These are phyloP conservation scores for Phytophthora hibernalis DNA, from an alignment of 352 stramenopile genomes.

Conservation along the genomic window DNA sequence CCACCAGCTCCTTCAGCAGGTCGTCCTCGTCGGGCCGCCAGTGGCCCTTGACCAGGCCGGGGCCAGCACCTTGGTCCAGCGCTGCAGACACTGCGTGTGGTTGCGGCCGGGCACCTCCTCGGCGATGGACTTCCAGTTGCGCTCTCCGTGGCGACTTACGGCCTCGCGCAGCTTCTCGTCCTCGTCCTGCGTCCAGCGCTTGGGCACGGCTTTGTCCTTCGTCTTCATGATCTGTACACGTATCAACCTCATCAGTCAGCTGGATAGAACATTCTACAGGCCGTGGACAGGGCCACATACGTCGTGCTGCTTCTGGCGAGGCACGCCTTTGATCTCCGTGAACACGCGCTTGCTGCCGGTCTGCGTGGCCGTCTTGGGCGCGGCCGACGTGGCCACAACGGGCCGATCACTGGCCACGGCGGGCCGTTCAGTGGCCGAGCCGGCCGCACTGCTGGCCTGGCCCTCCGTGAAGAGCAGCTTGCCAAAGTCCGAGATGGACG, in stretches of 20 bases:
- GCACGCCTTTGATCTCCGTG: conserved; percentile 87
- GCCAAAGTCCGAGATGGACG: conserved; percentile 89
- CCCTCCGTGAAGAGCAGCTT: conserved; percentile 87
- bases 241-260: background rate
- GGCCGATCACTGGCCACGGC: conserved; percentile 1
- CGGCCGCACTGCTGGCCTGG: conserved; percentile 33
- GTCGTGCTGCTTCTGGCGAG: conserved; percentile 83
- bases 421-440: conserved; percentile 6
- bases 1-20: conserved; percentile 82
- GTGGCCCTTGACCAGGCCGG: conserved; percentile 95
- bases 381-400: conserved; percentile 16
- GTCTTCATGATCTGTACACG: conserved; percentile 74
- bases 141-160: conserved; percentile 78
- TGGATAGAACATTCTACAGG: background rate
- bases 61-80: conserved; percentile 93
- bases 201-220: conserved; percentile 85
- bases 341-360: conserved; percentile 78
- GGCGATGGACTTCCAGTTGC: conserved; percentile 91
- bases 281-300: conserved; percentile 30
- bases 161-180: conserved; percentile 82
- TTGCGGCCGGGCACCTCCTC: conserved; percentile 85
- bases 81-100: conserved; percentile 91
- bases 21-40: conserved; percentile 95
- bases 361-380: conserved; percentile 9
- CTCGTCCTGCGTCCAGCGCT: conserved; percentile 82